Evolutionary conservation across 108 stramenopile genomes (phyloP), one percentile per base, ranked within the genome.

Genomic region (Cyclotella sp.): DNA sequence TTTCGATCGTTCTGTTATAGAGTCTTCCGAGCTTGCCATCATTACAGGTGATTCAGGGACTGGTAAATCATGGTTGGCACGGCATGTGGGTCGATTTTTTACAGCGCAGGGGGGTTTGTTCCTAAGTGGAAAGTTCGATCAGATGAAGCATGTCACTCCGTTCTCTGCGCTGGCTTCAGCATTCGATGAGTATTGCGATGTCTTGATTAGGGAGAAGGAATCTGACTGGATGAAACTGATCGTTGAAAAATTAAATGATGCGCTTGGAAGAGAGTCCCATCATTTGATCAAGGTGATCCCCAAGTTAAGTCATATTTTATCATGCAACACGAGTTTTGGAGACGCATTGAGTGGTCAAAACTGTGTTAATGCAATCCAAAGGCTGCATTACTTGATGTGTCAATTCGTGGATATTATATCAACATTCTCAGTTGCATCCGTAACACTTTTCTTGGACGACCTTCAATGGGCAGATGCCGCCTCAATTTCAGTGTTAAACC

Each of bases 401-500:
- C 59, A 30, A 13, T 68, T 78, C 40, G 22, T 64, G 14, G 71
- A 52, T 15, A 61, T 63, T 0, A 63, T 78, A 64, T 29, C 71
- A 15, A 28, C 19, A 21, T 42, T 13, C 41, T 63, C 54, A 0
- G 22, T 14, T 0, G 39, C n/a, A 14, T 49, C 73, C 18, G 14
- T 76, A 26, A 59, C 64, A 43, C 59, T 76, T 14, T 72, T 78
- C 13, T 27, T 78, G 13, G 77, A 78, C 40, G 71, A 78, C 51
- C 19, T 72, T 10, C 77, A 78, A 41, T 78, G 77, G 77, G 43
- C 58, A 4, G 77, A 78, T 22, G n/a, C 4, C 10, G 63, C 63
- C 21, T 64, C 73, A 15, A 6, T 64, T n/a, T 55, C 71, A 16
- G 41, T 72, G n/a, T 34, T 72, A 1, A 27, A 41, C 27, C 66